Evolutionary conservation across 2,329 filamentous ascomycete genomes (phyloP).

Genomic region (Aspergillus hiratsukae): DNA sequence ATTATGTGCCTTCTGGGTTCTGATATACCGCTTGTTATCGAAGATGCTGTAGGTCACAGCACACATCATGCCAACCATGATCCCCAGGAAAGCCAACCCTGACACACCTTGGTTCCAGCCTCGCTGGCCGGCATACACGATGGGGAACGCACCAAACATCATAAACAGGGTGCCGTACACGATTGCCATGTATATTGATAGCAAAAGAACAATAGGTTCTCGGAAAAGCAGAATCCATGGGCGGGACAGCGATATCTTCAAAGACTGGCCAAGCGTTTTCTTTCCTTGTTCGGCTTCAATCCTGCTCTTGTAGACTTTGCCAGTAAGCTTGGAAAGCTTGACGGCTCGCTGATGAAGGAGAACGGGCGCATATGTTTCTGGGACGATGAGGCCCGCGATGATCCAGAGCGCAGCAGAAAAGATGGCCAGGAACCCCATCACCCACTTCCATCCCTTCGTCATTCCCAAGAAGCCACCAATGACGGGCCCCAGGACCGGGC

Average conservation of each 20-base stretch:
- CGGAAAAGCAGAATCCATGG: conserved; percentile 47
- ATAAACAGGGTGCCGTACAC: conserved; percentile 28
- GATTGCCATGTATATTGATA: conserved; percentile 28
- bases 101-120: conserved; percentile 25
- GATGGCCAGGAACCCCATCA: conserved; percentile 58
- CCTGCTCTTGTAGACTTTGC: conserved; percentile 45
- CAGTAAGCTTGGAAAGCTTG: conserved; percentile 46
- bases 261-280: conserved; percentile 33
- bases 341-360: conserved; percentile 48
- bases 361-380: conserved; percentile 46
- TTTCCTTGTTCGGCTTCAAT: conserved; percentile 41
- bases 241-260: conserved; percentile 47
- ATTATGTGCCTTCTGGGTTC: conserved; percentile 18
- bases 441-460: conserved; percentile 65
- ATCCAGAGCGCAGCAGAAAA: conserved; percentile 59
- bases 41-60: conserved; percentile 36
- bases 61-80: conserved; percentile 28
- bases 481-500: conserved; percentile 61
- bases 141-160: conserved; percentile 29
- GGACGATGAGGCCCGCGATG: conserved; percentile 25
- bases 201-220: conserved; percentile 39
- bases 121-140: conserved; percentile 21
- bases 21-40: conserved; percentile 32
- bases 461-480: conserved; percentile 63
- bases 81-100: conserved; percentile 26